Evolutionary conservation across 1,284 basidiomycete genomes (phyloP), one percentile per base, ranked within the genome.

Genomic region (Tetrapyrgos nigripes): DNA sequence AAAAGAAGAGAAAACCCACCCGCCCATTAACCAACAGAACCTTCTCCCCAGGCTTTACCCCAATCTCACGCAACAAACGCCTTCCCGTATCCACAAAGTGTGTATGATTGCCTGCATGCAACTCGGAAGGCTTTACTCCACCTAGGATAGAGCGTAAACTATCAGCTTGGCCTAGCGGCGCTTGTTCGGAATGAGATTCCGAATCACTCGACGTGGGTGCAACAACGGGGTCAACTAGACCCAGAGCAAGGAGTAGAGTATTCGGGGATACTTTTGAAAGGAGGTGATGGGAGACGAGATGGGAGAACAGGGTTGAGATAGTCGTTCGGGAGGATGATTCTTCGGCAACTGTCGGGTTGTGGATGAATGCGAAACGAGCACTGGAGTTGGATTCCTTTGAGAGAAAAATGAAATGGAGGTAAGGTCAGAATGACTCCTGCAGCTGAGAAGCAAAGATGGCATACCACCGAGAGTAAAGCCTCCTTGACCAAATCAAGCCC

Each of bases 1-100:
- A 31, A 58, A 52, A 27, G 0, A 31, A 37, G 58, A 28, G 0
- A 44, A 29, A 21, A 70, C 83, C 69, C 68, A 95, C 93, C 31
- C 95, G 81, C 37, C 95, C 95, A 65, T 97, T 97, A 51, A 93
- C 77, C 37, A 96, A 65, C 21, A 97, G 58, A 1, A 82, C 89
- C 17, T 80, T 78, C 57, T 87, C 73, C 0, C 88, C 87, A 1
- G 83, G 80, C 11, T 72, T 64, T 35, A 96, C 65, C 1, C 82
- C 82, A 1, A 95, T 66, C 46, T 82, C 80, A 23, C 80, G 75
- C 3, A 76, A 74, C 24, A 90, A 64, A 28, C 84, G 67, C 35
- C 76, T 75, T 59, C 81, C 77, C 0, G 77, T 69, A 45, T 70
- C 76, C 4, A 83, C 65, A 60, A 80, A 86, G 11, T 72, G 63